Conservation (phyloP, 2,329 filamentous ascomycete genomes). For the Penicillium brasilianum region DNA sequence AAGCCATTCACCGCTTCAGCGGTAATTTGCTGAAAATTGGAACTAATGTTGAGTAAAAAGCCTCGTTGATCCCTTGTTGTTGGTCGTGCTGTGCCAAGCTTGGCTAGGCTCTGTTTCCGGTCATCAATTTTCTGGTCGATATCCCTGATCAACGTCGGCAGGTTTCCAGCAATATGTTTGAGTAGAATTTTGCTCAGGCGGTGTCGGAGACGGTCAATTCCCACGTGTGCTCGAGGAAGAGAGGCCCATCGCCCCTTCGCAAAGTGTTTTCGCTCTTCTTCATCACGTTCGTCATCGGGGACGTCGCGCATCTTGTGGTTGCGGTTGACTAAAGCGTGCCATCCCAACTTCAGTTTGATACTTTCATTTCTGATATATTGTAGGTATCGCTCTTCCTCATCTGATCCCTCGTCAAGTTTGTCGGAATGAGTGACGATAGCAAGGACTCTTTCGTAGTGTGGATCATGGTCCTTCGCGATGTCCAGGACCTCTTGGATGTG, state of each 20-base stretch:
- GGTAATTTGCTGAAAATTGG: conserved; percentile 46
- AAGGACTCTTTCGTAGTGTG: conserved; percentile 41
- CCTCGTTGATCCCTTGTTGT: conserved; percentile 33
- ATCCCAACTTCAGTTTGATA: conserved; percentile 51
- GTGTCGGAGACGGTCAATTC: conserved; percentile 42
- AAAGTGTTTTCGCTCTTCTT: conserved; percentile 43
- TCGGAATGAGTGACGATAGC: conserved; percentile 58
- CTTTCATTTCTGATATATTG: conserved; percentile 49
- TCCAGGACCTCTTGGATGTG: conserved; percentile 64
- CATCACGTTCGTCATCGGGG: conserved; percentile 37
- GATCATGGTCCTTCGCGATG: conserved; percentile 47
- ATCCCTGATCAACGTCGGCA: conserved; percentile 46
- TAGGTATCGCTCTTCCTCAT: conserved; percentile 42
- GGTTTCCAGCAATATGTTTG: conserved; percentile 32
- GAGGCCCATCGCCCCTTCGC: conserved; percentile 32
- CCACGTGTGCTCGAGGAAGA: conserved; percentile 35
- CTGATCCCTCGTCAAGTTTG: conserved; percentile 41
- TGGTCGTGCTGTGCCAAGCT: conserved; percentile 32
- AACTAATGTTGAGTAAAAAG: conserved; percentile 43
- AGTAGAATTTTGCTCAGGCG: conserved; percentile 47
- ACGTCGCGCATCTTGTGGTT: conserved; percentile 42
- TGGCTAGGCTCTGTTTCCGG: conserved; percentile 36
- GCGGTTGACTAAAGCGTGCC: conserved; percentile 56
- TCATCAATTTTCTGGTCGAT: conserved; percentile 38
- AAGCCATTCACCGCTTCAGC: conserved; percentile 47